phyloP scores from a whole-genome alignment of 371 early-diverging fungal species.

The Syncephalis fuscata region DNA sequence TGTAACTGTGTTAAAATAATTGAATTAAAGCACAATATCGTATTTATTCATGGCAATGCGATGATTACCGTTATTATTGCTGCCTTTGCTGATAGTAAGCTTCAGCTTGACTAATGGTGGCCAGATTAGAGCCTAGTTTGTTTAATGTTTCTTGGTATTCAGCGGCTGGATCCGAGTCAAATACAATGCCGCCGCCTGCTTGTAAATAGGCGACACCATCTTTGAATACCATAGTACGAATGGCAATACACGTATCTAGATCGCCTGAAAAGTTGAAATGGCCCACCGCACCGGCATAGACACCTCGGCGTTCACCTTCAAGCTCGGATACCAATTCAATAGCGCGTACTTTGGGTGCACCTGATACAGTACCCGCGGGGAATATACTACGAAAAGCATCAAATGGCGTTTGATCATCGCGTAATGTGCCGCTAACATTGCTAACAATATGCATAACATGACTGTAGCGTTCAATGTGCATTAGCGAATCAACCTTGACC shows the following conservation, averaged over 20 bases:
- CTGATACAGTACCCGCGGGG: constrained; percentile 94
- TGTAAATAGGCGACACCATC: constrained; percentile 87
- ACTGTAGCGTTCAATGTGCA: constrained; percentile 89
- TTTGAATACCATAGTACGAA: constrained; percentile 94
- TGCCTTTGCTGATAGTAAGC: constrained; percentile 19
- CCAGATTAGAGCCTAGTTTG: constrained; percentile 82
- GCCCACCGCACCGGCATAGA: constrained; percentile 93
- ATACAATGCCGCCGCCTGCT: constrained; percentile 90
- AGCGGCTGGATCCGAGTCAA: constrained; percentile 77
- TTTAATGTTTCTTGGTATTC: constrained; percentile 92
- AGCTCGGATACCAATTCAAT: constrained; percentile 81
- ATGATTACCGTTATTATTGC: too few species aligned
- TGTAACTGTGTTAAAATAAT: too few species aligned
- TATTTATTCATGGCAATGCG: too few species aligned
- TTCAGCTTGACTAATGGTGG: constrained; percentile 74
- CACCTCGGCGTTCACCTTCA: constrained; percentile 83
- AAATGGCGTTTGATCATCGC: constrained; percentile 75
- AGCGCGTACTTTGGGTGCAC: constrained; percentile 94
- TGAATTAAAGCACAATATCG: too few species aligned
- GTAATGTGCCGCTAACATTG: constrained; percentile 75
- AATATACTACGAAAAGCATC: constrained; percentile 94
- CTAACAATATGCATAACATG: constrained; percentile 98
- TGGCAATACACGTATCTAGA: constrained; percentile 93
- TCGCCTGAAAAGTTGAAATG: constrained; percentile 85
- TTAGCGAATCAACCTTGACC: constrained; percentile 85